Conservation (phyloP, 2,329 filamentous ascomycete species). For the Elsinoe ampelina region DNA sequence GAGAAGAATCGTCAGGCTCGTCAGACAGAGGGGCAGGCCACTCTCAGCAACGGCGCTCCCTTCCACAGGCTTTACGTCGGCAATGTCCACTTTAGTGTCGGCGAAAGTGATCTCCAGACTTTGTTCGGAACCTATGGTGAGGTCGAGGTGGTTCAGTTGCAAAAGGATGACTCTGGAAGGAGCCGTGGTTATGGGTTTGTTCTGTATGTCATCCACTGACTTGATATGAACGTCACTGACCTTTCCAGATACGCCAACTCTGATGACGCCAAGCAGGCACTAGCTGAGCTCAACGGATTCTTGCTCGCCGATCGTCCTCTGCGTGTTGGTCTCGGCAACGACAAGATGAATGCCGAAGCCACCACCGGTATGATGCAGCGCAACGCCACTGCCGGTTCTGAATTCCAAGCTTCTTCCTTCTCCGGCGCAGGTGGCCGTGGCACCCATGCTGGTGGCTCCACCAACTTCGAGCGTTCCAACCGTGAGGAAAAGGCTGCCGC, state of each 20-base stretch:
- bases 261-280: slow-evolving; percentile 79
- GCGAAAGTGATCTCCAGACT: slow-evolving; percentile 87
- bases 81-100: slow-evolving; percentile 99
- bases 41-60: slow-evolving; percentile 72
- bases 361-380: slow-evolving; percentile 86
- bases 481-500: slow-evolving; percentile 78
- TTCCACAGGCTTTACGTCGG: slow-evolving; percentile 98
- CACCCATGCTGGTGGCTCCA: slow-evolving; percentile 63
- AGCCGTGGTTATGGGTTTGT: slow-evolving; percentile 97
- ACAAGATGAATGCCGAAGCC: slow-evolving; percentile 98
- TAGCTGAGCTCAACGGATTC: slow-evolving; percentile 99
- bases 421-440: slow-evolving; percentile 83
- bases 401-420: slow-evolving; percentile 83
- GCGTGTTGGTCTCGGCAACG: slow-evolving; percentile 96
- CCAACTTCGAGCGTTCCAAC: slow-evolving; percentile 80
- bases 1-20: slow-evolving; percentile 98
- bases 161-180: slow-evolving; percentile 85
- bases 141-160: slow-evolving; percentile 92
- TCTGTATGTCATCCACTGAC: slow-evolving; percentile 57
- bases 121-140: slow-evolving; percentile 97
- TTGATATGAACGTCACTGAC: not conserved
- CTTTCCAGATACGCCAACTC: slow-evolving; percentile 49
- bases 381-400: slow-evolving; percentile 39
- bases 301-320: slow-evolving; percentile 95
- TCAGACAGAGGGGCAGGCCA: slow-evolving; percentile 59